These are phyloP conservation scores for Hortiboletus flavorubellus DNA, from an alignment of 768 basidiomycete genomes.

Conservation along the genomic window DNA sequence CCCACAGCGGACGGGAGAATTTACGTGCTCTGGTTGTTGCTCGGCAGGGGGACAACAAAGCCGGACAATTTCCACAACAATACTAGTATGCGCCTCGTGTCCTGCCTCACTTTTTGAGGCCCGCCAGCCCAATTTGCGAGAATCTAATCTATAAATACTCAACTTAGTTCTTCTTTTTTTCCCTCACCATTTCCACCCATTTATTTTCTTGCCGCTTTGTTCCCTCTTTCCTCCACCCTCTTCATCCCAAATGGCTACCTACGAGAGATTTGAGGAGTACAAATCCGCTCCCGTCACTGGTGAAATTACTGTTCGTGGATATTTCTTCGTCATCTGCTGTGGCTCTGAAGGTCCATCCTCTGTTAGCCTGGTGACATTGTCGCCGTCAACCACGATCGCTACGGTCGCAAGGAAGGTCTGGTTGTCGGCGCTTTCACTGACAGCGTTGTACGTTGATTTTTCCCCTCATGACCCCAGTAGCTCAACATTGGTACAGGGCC, in stretches of 20 bases:
- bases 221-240: conserved; percentile 18
- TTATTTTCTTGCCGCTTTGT: conserved; percentile 25
- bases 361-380: conserved; percentile 76
- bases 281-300: conserved; percentile 26
- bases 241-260: conserved; percentile 37
- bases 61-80: conserved; percentile 22
- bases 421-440: conserved; percentile 76
- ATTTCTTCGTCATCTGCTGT: not conserved
- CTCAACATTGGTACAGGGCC: conserved; percentile 48
- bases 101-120: conserved; percentile 41
- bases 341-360: conserved; percentile 2
- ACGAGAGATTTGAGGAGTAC: conserved; percentile 33
- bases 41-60: conserved; percentile 18
- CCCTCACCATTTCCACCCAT: conserved; percentile 23
- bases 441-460: conserved; percentile 49
- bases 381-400: conserved; percentile 60
- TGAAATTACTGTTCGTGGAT: conserved; percentile 35
- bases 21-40: conserved; percentile 11
- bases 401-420: conserved; percentile 72
- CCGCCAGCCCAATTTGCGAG: conserved; percentile 16
- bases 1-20: not conserved
- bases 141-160: conserved; percentile 53
- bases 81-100: conserved; percentile 44
- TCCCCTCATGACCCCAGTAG: not conserved
- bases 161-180: conserved; percentile 19